Percentiles rank a stretch among this genome's conserved stretches.
phyloP scores from a whole-genome alignment of 192 early-diverging fungal genomes.

The Podila epicladia region DNA sequence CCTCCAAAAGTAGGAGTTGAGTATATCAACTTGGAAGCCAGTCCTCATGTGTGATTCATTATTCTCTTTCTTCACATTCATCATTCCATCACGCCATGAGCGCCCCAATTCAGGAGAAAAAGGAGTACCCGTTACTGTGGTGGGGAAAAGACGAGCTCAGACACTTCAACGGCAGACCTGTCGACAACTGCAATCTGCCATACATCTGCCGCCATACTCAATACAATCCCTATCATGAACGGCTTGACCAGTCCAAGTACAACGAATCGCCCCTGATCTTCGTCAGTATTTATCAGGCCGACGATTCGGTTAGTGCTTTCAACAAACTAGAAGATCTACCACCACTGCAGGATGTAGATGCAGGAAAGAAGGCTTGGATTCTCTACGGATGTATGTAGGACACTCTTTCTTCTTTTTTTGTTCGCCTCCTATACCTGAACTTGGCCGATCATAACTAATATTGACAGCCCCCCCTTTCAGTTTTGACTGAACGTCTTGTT shows the following conservation, averaged over 20 bases:
- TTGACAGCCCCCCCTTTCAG: no score
- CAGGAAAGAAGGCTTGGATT: constrained; percentile 20
- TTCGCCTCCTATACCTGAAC: not conserved
- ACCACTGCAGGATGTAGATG: constrained; percentile 7
- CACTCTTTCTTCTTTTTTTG: not conserved
- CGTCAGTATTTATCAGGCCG: constrained; percentile 10
- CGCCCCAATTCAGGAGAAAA: not conserved
- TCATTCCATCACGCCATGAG: no score
- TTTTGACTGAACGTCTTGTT: no score
- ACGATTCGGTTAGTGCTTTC: constrained; percentile 5
- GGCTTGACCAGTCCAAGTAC: constrained; percentile 4
- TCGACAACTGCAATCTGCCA: constrained; percentile 19
- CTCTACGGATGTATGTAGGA: constrained; percentile 9
- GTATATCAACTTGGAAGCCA: no score
- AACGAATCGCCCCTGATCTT: constrained; percentile 9
- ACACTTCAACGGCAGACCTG: no score
- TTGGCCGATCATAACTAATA: no score
- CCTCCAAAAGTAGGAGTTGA: no score
- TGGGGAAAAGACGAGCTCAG: constrained; percentile 4
- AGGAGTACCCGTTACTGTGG: constrained; percentile 15
- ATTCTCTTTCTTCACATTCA: no score
- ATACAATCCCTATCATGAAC: no score
- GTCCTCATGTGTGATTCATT: no score
- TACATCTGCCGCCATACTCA: constrained; percentile 19
- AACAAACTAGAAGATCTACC: constrained; percentile 11